Evolutionary conservation across 192 early-diverging fungal species (phyloP), one percentile per base, ranked within the genome.

Genomic region (Allomyces macrogynus): DNA sequence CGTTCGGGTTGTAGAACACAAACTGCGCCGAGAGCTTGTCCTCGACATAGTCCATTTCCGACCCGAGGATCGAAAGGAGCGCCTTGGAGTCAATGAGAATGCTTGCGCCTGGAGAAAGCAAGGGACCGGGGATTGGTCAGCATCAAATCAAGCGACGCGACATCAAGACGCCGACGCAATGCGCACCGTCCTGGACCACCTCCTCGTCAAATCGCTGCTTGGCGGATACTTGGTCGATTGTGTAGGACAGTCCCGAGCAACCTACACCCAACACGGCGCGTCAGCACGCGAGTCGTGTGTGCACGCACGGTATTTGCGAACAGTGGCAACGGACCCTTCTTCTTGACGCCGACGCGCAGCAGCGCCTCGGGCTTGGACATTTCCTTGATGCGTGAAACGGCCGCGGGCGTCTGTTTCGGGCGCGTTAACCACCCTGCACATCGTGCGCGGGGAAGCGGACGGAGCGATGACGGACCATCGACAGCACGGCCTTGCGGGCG

Each of bases 21-120:
- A 99, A 99, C 75, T 90, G 85, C 23, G 84, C 82, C 3, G 89
- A 87, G 65, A 99, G 76, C 71, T 84, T 86, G 62, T 93, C 89
- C 67, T 95, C 83, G 27, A 91, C 87, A 79, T 82, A 99, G 76
- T 99, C 95, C 92, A 99, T 95, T 69, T 99, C 95, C 62, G 88
- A 89, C 23, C 95, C 95, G 60, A 99, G 81, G 23, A 97, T 77
- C 10, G 87, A 87, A 64, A 99, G 78, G 62, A 99, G 78, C 18
- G 95, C 92, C 81, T 95, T 95, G 54, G 89, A 90, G 69, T 99
- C 95, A n/a, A 99, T 88, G 20, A 94, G 73, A 57, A 99, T 88
- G 3, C 82, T 90, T n/a, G 94, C 95, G 66, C 91, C 88, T 90
- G 74, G 65, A 61, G n/a, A n/a, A n/a, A n/a, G n/a, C n/a, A n/a